phyloP scores from a whole-genome alignment of 2,329 filamentous ascomycete species.

The Ophiostoma tasmaniense region DNA sequence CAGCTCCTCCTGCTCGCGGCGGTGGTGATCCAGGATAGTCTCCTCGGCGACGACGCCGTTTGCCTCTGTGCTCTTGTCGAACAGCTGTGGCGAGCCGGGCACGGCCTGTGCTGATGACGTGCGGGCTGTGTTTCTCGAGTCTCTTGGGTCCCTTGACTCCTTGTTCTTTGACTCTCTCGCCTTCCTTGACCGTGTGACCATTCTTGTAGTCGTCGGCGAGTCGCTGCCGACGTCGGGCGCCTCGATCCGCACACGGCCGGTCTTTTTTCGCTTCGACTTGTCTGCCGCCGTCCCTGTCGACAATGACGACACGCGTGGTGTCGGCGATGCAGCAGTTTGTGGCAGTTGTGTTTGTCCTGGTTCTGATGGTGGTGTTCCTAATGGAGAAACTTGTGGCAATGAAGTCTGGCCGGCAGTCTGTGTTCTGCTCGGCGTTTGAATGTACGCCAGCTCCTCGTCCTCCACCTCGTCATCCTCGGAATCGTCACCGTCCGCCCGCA shows the following conservation, averaged over 20 bases:
- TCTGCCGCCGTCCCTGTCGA: neutral
- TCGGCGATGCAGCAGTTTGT: neutral
- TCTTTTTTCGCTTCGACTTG: conserved; percentile 6
- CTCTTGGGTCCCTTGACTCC: neutral
- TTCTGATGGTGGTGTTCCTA: neutral
- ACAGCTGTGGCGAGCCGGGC: conserved; percentile 10
- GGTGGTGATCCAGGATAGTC: conserved; percentile 65
- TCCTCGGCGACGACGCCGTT: conserved; percentile 45
- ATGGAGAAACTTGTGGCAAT: neutral
- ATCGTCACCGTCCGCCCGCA: conserved; percentile 27
- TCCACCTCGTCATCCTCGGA: conserved; percentile 34
- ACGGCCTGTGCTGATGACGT: neutral
- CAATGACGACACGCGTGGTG: neutral
- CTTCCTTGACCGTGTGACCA: conserved; percentile 12
- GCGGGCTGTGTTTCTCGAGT: neutral
- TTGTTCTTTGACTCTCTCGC: neutral
- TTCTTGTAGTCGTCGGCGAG: conserved; percentile 14
- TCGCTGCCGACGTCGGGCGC: neutral
- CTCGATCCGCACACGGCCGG: conserved; percentile 12
- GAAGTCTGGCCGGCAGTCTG: neutral
- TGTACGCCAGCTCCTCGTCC: conserved; percentile 43
- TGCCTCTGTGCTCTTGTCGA: conserved; percentile 11
- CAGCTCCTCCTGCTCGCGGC: conserved; percentile 72
- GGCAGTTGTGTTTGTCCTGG: neutral
- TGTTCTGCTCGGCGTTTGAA: conserved; percentile 48